A percentile compares a stretch with the other conserved stretches of the same genome.
These are phyloP conservation scores for Pythium aristosporum DNA, from an alignment of 352 stramenopile species.

Conservation along the genomic window DNA sequence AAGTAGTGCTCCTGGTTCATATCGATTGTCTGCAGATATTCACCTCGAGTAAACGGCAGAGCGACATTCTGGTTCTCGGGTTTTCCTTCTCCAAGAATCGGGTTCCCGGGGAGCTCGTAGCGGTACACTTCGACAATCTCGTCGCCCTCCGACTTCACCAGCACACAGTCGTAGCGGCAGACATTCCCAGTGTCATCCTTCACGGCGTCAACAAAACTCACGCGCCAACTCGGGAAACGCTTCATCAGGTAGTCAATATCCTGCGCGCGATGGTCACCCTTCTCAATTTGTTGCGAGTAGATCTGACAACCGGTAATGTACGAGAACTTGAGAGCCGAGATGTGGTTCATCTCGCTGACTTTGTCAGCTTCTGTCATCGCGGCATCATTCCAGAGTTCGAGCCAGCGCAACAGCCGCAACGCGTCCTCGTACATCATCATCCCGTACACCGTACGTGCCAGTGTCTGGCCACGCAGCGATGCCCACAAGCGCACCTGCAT, in stretches of 20 bases:
- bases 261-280: constrained; percentile 72
- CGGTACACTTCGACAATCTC: constrained; percentile 88
- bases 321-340: constrained; percentile 84
- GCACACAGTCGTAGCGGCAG: constrained; percentile 76
- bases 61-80: constrained; percentile 89
- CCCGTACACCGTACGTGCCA: constrained; percentile 80
- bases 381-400: constrained; percentile 83
- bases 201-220: constrained; percentile 88
- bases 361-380: constrained; percentile 62
- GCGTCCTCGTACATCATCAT: constrained; percentile 92
- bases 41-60: constrained; percentile 83
- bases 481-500: constrained; percentile 86
- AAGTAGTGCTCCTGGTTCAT: constrained; percentile 92
- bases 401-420: constrained; percentile 86
- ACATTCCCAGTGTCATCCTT: constrained; percentile 51
- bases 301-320: constrained; percentile 91
- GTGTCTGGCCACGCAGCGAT: constrained; percentile 85
- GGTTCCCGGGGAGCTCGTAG: constrained; percentile 82
- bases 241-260: constrained; percentile 98
- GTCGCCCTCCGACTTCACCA: constrained; percentile 82
- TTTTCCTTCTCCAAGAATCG: constrained; percentile 83
- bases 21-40: constrained; percentile 88
- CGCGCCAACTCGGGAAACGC: constrained; percentile 93
- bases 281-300: constrained; percentile 78
- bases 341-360: constrained; percentile 88